Evolutionary conservation across 2,329 filamentous ascomycete genomes (phyloP), one percentile per base, ranked within the genome.

Genomic region (Cytospora mali): DNA sequence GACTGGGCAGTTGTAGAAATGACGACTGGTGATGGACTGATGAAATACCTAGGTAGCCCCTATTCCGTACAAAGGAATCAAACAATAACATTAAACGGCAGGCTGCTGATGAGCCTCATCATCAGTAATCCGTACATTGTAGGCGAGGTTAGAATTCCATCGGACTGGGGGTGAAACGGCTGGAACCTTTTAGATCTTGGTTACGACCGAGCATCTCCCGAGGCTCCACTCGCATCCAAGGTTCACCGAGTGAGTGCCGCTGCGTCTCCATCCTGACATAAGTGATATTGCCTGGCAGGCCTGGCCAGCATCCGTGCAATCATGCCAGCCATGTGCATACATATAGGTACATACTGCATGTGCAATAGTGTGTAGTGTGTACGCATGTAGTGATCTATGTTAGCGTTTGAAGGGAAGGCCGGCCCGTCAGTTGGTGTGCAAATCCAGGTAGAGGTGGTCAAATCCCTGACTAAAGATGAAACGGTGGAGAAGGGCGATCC

Each of bases 381-480:
- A 46, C 39, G 39, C 21, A 46, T n/a, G 39, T n/a, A 46, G n/a
- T 21, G 23, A 23, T 46, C 48, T n/a, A 53, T 28, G 50, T 28
- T 33, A 28, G 33, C 29, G 55, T 52, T 50, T 55, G 61, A 57
- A 28, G 61, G 54, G 55, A 54, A 54, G 27, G 61, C 54, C 61
- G 61, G 61, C 49, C 55, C 61, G 61, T 54, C 42, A 51, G 23
- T 16, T 28, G 25, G 21, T 21, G 13, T 21, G 42, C n/a, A 3
- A 21, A 6, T 18, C 14, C n/a, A 46, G 7, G 39, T 46, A 46
- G 9, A 2, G 61, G 49, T 49, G 33, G 61, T 53, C 50, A 31
- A 55, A 29, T 59, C 53, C 60, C 48, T 35, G 60, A 48, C 57
- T 39, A 50, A 62, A 55, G 60, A 35, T 62, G 53, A 56, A 62